Percentiles rank a stretch among this genome's conserved stretches.
phyloP scores from a whole-genome alignment of 345 rosid species.

The Euphorbia pulcherrima region DNA sequence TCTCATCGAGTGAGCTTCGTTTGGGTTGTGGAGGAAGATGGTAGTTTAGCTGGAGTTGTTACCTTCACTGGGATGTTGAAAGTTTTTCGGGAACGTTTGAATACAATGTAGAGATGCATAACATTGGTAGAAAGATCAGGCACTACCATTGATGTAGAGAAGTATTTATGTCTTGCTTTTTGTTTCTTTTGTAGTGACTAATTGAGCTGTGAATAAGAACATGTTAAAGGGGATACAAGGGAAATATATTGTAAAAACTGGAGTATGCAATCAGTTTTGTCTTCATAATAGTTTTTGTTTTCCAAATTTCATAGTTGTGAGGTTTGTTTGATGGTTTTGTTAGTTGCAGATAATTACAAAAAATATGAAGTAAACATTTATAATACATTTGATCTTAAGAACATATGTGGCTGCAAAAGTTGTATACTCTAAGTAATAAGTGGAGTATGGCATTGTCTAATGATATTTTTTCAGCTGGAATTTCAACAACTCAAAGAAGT shows the following conservation, averaged over 20 bases:
- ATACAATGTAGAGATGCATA: conserved; percentile 11
- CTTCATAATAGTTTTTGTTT: too few relatives aligned
- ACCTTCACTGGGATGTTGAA: conserved; percentile 46
- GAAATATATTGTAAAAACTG: too few relatives aligned
- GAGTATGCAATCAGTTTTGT: too few relatives aligned
- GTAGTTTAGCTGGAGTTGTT: conserved; percentile 44
- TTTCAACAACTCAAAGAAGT: not conserved
- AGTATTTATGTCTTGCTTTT: not conserved
- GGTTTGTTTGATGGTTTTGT: too few relatives aligned
- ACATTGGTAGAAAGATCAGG: not conserved
- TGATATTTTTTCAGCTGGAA: not conserved
- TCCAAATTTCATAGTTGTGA: too few relatives aligned
- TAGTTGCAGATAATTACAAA: too few relatives aligned
- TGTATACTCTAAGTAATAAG: too few relatives aligned
- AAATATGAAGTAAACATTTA: too few relatives aligned
- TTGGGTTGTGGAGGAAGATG: conserved; percentile 58
- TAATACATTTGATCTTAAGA: too few relatives aligned
- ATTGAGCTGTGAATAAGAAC: not conserved
- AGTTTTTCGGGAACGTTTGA: conserved; percentile 45
- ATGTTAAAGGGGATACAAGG: too few relatives aligned
- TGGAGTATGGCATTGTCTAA: conserved; percentile 3
- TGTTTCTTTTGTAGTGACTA: not conserved
- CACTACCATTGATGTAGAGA: too few relatives aligned
- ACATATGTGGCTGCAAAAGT: too few relatives aligned
- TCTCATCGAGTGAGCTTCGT: conserved; percentile 45